Base-by-base conservation (phyloP, 805 yeast species). In the Spathaspora arborariae region DNA sequence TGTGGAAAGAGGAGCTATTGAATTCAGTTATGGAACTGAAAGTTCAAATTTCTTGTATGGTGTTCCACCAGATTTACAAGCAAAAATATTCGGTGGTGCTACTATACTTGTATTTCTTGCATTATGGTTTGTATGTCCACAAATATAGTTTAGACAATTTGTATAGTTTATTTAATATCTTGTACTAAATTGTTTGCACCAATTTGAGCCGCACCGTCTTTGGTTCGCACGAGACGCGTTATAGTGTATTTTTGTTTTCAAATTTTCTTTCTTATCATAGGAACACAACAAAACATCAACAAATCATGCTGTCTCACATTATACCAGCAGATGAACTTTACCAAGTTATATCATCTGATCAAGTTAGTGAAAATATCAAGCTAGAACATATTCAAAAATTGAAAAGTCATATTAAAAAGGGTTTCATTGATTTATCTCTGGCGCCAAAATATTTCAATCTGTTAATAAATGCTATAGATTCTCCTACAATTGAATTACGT, bases 371-470 rank as follows among this genome's bases (percentile, higher is more conserved):
- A 20, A 40, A 42, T 9, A 30, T 15, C 13, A 60, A 55, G 52
- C 49, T 56, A 20, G 54, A 48, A 42, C 45, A 50, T 5, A 58
- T 71, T 4, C 50, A 53, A 13, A 65, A 67, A 19, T 66, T 80
- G 47, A 81, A 81, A 50, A 70, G 79, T 0, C 79, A 73, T 51
- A 79, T 81, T 47, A 81, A 81, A 51, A 64, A 78, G 43, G 83
- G 79, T 41, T 64, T 74, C 48, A 81, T 81, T 27, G 76, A 79
- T 45, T 53, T 79, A n/a, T 42, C 62, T 1, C 68, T 72, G 42
- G 82, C 78, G 3, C 78, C 79, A 10, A 57, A 66, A 35, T 80
- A 79, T 58, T 67, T 80, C 46, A 79, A 79, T 41, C 68, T 80
- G 0, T 60, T 82, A 40, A 63, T 75, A 7, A 54, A 68, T 2